phyloP scores from a whole-genome alignment of 495 filamentous ascomycete species.

The Schizothecium vesticola region DNA sequence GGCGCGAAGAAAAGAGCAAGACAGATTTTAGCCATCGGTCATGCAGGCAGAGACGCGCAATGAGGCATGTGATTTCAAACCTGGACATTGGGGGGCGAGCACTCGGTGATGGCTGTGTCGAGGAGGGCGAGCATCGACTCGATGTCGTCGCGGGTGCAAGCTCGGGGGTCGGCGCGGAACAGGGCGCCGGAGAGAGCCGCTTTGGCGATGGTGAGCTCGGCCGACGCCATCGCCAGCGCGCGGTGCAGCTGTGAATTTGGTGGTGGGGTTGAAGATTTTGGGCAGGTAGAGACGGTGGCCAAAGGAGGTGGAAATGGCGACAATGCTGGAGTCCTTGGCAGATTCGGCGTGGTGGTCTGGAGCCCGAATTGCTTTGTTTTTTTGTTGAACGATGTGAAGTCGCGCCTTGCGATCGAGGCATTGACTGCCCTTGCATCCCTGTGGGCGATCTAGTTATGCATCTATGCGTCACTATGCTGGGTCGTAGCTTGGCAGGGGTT shows the following conservation, averaged over 20 bases:
- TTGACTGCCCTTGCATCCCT: background rate
- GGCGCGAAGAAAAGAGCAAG: slow-evolving; percentile 20
- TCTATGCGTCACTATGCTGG: background rate
- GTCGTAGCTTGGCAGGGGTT: background rate
- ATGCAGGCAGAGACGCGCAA: slow-evolving; percentile 44
- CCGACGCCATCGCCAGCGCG: slow-evolving; percentile 54
- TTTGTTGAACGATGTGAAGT: background rate
- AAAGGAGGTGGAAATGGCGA: background rate
- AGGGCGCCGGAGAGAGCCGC: slow-evolving; percentile 72
- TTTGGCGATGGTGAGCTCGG: slow-evolving; percentile 75
- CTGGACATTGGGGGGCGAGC: slow-evolving; percentile 85
- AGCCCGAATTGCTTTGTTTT: background rate
- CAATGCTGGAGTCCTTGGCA: background rate
- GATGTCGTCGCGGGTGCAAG: slow-evolving; percentile 68
- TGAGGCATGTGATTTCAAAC: slow-evolving; percentile 67
- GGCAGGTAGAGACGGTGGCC: too few relatives aligned
- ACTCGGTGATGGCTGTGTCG: slow-evolving; percentile 62
- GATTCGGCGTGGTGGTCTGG: background rate
- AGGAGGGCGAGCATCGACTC: slow-evolving; percentile 62
- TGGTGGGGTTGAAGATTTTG: background rate
- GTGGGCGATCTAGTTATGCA: background rate
- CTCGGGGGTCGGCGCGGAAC: slow-evolving; percentile 67
- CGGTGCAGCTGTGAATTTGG: background rate
- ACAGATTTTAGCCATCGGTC: slow-evolving; percentile 54
- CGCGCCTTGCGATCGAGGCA: background rate